Percentiles rank a stretch among this genome's conserved stretches.
Conservation (phyloP, 2,329 filamentous ascomycete genomes). For the Cercospora beticola region DNA sequence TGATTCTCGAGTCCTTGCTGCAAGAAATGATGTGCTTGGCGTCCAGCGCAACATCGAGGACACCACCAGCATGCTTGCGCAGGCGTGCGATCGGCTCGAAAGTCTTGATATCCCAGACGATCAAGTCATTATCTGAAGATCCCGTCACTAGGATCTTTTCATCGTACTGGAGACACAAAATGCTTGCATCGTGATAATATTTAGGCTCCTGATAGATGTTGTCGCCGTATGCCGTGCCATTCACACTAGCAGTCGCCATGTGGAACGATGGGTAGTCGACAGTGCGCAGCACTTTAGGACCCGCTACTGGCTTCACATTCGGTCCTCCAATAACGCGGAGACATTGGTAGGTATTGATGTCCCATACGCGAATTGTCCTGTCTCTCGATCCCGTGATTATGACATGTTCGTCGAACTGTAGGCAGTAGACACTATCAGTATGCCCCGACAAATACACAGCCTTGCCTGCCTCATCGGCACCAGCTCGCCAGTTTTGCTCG, state of each 20-base stretch:
- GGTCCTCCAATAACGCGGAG: slow-evolving; percentile 80
- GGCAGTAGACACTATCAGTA: slow-evolving; percentile 93
- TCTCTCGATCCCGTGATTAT: slow-evolving; percentile 95
- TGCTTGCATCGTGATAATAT: slow-evolving; percentile 82
- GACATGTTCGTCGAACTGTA: slow-evolving; percentile 93
- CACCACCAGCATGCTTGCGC: slow-evolving; percentile 76
- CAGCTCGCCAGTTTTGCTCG: slow-evolving; percentile 69
- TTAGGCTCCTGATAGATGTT: slow-evolving; percentile 48
- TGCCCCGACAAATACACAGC: slow-evolving; percentile 91
- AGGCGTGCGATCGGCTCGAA: slow-evolving; percentile 81
- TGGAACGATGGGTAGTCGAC: slow-evolving; percentile 43
- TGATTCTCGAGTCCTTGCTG: slow-evolving; percentile 92
- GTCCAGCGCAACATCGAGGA: slow-evolving; percentile 92
- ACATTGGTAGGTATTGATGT: slow-evolving; percentile 85
- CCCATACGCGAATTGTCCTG: slow-evolving; percentile 93
- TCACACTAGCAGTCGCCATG: slow-evolving; percentile 45
- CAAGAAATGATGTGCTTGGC: slow-evolving; percentile 91
- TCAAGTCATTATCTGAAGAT: slow-evolving; percentile 87
- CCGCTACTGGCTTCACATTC: slow-evolving; percentile 54
- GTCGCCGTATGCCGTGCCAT: slow-evolving; percentile 49
- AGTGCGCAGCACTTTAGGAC: slow-evolving; percentile 46
- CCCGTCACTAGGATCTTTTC: slow-evolving; percentile 90
- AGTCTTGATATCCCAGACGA: slow-evolving; percentile 82
- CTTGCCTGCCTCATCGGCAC: slow-evolving; percentile 66
- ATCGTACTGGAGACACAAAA: slow-evolving; percentile 93